Conservation (phyloP, 1,284 basidiomycete species). For the Agaricales sp. region DNA sequence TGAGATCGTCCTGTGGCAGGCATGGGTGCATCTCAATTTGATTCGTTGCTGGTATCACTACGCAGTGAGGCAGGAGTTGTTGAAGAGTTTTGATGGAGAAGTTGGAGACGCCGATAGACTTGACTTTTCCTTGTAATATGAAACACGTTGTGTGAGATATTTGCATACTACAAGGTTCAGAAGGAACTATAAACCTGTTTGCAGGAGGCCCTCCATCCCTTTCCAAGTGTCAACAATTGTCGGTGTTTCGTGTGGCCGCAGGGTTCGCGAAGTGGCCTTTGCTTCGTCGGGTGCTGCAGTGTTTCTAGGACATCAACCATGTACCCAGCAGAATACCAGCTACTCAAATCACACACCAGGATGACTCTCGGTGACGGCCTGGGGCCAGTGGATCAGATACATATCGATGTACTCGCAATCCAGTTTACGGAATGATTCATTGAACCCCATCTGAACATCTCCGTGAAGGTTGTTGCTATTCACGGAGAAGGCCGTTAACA, state of each 20-base stretch:
- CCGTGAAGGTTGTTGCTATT: conserved; percentile 28
- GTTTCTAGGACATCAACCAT: too few species aligned
- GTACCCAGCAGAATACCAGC: too few species aligned
- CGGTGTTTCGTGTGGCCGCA: conserved; percentile 33
- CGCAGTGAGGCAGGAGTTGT: conserved; percentile 24
- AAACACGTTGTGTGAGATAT: background rate
- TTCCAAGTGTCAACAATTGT: conserved; percentile 43
- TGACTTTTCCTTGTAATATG: conserved; percentile 28
- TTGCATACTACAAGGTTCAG: background rate
- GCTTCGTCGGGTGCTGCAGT: background rate
- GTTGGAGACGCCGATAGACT: conserved; percentile 60
- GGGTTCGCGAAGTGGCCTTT: conserved; percentile 11
- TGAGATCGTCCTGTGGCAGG: conserved; percentile 44
- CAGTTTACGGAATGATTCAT: conserved; percentile 45
- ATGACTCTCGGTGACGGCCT: background rate
- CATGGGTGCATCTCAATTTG: conserved; percentile 56
- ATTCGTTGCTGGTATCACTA: conserved; percentile 48
- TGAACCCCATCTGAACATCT: conserved; percentile 38
- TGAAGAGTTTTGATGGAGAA: conserved; percentile 47
- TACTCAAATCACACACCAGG: background rate
- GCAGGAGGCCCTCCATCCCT: conserved; percentile 42
- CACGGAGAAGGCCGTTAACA: background rate
- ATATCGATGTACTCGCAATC: conserved; percentile 59
- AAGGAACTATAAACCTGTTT: conserved; percentile 17
- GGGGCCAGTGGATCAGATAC: conserved; percentile 46